Evolutionary conservation across 176 grass and related monocot species (phyloP).

Genomic region (Themeda triandra): DNA sequence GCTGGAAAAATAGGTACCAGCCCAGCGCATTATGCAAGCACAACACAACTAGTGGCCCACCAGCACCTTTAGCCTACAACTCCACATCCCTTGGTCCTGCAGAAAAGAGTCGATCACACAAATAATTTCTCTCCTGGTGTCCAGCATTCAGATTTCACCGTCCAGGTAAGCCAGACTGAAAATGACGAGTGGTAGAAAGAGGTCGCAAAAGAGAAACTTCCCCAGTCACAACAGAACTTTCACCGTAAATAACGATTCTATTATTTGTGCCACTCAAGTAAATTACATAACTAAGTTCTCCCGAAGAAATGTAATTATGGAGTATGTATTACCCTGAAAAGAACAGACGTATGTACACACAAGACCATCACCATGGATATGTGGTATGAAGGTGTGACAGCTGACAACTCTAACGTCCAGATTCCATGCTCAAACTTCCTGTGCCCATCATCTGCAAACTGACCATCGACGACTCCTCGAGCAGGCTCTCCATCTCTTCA

Average conservation of each 20-base stretch:
- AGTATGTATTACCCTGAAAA: no score
- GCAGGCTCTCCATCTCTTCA: conserved; percentile 34
- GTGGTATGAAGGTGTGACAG: no score
- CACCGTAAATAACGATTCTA: not conserved
- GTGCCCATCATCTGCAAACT: conserved; percentile 16
- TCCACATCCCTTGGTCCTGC: not conserved
- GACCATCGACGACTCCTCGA: not conserved
- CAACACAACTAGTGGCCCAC: not conserved
- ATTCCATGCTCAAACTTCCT: conserved; percentile 18
- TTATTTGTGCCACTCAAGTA: no score
- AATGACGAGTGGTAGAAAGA: not conserved
- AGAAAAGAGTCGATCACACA: not conserved
- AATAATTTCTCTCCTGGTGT: not conserved
- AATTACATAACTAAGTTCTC: no score
- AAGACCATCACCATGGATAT: no score
- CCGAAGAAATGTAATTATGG: no score
- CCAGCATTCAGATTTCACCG: not conserved
- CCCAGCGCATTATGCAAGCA: not conserved
- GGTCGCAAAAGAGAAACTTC: not conserved
- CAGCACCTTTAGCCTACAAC: not conserved
- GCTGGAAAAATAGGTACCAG: not conserved
- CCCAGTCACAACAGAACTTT: not conserved
- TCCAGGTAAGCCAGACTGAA: not conserved
- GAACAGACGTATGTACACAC: no score
- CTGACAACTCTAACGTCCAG: conserved; percentile 5